Base-by-base conservation (phyloP, 1,284 basidiomycete genomes). In the Moesziomyces globuligerus region DNA sequence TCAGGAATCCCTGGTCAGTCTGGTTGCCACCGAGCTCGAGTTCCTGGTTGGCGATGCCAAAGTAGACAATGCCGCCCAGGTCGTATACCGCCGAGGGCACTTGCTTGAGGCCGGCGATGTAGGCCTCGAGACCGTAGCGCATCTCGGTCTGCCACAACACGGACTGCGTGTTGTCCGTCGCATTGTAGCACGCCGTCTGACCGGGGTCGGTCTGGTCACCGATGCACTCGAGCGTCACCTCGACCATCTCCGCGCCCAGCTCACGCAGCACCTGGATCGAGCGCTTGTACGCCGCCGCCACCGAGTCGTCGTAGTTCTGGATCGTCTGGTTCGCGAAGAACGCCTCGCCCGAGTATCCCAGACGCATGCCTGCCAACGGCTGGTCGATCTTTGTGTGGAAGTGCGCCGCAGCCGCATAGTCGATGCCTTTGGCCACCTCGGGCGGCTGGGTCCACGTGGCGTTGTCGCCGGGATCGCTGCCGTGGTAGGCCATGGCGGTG, bases 401-500 rank as follows among this genome's bases (percentile, higher is more conserved):
- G 38, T 64, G 48, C 6, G 29, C 17, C 13, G 59, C 64, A 5
- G 39, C 45, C 11, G 56, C 60, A 32, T 53, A 55, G 42, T 53
- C 56, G 48, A 56, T 64, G 0, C 56, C 65, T 39, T 38, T 55
- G 9, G 23, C 45, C 8, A 62, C 59, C 15, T 48, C 13, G 9
- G n/a, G 23, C 10, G 55, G 65, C 29, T 59, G 60, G 4, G 45
- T 43, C 56, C 54, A 52, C 2, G 70, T 73, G 15, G 60, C 60
- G 18, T 65, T 53, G 28, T 73, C 70, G 6, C 46, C 64, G 13
- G 54, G 42, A 25, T 68, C 65, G 20, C 47, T 41, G 3, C 65
- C 65, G 25, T 56, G 48, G 13, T 56, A 41, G 10, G 64, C 64
- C 59, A 74, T 72, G 21, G 60, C 64, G 17, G 62, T 62, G 20